A percentile compares a stretch with the other conserved stretches of the same genome.
These are phyloP conservation scores for Hygrophoropsis aurantiaca DNA, from an alignment of 768 basidiomycete species.

Conservation along the genomic window DNA sequence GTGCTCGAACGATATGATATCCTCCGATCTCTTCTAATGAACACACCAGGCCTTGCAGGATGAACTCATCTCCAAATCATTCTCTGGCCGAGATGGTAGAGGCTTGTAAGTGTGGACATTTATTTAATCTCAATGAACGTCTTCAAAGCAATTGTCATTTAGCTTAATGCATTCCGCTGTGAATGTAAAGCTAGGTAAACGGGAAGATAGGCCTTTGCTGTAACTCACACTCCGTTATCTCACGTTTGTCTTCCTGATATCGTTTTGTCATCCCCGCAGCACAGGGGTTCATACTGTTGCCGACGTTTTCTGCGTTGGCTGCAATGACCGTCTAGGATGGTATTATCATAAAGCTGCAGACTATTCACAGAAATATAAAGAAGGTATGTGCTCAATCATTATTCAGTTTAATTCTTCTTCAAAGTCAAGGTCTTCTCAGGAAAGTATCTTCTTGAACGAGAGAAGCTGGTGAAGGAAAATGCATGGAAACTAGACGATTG, in stretches of 20 bases:
- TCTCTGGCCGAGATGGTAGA: conserved; percentile 79
- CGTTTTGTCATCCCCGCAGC: conserved; percentile 43
- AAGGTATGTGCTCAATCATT: conserved; percentile 46
- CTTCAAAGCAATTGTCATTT: conserved; percentile 9
- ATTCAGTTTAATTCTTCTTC: background rate
- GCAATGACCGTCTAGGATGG: conserved; percentile 80
- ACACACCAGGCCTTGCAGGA: conserved; percentile 68
- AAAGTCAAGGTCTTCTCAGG: conserved; percentile 39
- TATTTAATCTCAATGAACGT: background rate
- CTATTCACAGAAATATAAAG: conserved; percentile 80
- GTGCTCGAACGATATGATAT: conserved; percentile 21
- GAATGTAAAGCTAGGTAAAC: conserved; percentile 71
- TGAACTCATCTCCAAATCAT: conserved; percentile 81
- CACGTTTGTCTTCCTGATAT: background rate
- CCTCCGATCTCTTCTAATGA: background rate
- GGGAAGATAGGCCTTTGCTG: conserved; percentile 75
- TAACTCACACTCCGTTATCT: conserved; percentile 28
- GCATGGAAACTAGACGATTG: conserved; percentile 65
- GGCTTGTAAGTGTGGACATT: conserved; percentile 59
- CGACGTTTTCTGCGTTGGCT: conserved; percentile 77
- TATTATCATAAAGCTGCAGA: conserved; percentile 81
- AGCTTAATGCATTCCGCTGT: conserved; percentile 78
- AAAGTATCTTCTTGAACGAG: conserved; percentile 79
- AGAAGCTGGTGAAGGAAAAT: conserved; percentile 81
- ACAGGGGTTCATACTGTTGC: conserved; percentile 83